Percentiles rank a stretch among this genome's conserved stretches.
Evolutionary conservation across 805 yeast genomes (phyloP).

Genomic region (Candida ascalaphidarum): DNA sequence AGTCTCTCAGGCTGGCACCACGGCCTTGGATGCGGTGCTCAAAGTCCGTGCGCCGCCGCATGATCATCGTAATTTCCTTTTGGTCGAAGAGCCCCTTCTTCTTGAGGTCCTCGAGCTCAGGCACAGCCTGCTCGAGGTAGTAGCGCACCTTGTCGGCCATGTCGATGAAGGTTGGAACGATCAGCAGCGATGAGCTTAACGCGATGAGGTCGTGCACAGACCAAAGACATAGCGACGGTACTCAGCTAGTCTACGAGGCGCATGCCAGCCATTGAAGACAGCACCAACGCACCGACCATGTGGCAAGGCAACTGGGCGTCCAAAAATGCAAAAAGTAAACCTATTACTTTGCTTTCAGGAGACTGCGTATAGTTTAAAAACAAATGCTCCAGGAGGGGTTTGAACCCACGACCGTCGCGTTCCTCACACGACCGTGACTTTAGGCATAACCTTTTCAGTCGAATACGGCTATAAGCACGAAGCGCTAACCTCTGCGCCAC

Average conservation of each 20-base stretch:
- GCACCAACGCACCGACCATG: too few species aligned
- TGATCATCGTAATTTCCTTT: conserved; percentile 72
- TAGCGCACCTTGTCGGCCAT: conserved; percentile 43
- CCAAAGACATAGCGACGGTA: too few species aligned
- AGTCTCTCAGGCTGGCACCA: conserved; percentile 73
- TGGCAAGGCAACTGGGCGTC: too few species aligned
- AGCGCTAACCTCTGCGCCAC: conserved; percentile 50
- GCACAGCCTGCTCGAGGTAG: conserved; percentile 63
- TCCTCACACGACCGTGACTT: conserved; percentile 47
- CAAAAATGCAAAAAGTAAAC: too few species aligned
- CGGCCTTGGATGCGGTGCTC: conserved; percentile 85
- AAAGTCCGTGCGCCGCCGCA: conserved; percentile 91
- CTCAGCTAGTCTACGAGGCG: too few species aligned
- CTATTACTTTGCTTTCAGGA: too few species aligned
- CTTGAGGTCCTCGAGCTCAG: conserved; percentile 84
- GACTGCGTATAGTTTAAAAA: too few species aligned
- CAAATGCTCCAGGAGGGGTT: conserved; percentile 46
- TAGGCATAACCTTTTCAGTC: conserved; percentile 35
- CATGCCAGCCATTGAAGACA: too few species aligned
- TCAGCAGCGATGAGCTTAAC: neutral
- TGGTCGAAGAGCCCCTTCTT: conserved; percentile 75
- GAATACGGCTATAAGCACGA: conserved; percentile 43
- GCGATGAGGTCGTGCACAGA: too few species aligned
- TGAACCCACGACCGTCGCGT: conserved; percentile 51
- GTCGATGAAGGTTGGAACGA: neutral